These are phyloP conservation scores for Eucalyptus victrix DNA, from an alignment of 345 rosid genomes.

Conservation along the genomic window DNA sequence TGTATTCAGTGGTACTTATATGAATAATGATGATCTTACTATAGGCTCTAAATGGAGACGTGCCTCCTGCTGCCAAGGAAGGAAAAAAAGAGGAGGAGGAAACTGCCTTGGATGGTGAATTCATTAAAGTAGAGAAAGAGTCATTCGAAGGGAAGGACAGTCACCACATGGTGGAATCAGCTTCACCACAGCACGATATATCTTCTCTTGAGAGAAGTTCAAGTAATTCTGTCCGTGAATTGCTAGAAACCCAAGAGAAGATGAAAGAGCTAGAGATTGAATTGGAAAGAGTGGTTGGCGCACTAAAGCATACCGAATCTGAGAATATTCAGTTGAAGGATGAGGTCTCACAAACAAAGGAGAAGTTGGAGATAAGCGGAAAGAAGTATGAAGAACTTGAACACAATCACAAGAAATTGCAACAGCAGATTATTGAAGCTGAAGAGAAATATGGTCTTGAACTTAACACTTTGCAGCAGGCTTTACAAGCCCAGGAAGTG, in stretches of 20 bases:
- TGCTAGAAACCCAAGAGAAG: conserved; percentile 81
- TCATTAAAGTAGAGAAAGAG: conserved; percentile 93
- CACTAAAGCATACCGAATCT: conserved; percentile 58
- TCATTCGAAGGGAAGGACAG: conserved; percentile 47
- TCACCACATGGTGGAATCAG: conserved; percentile 10
- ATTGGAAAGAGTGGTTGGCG: conserved; percentile 55
- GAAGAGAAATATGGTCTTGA: conserved; percentile 51
- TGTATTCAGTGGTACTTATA: not conserved
- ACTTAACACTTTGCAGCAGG: conserved; percentile 50
- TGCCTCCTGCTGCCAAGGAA: conserved; percentile 22
- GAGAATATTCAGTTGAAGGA: conserved; percentile 46
- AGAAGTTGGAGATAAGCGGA: conserved; percentile 41
- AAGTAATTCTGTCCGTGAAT: conserved; percentile 52
- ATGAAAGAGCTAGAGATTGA: conserved; percentile 66
- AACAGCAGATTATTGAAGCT: conserved; percentile 51
- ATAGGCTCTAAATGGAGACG: conserved; percentile 45
- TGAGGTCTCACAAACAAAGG: conserved; percentile 38
- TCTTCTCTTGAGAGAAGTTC: conserved; percentile 19
- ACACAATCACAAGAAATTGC: conserved; percentile 43
- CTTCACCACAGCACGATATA: conserved; percentile 5
- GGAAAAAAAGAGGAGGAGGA: conserved; percentile 80
- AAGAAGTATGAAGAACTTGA: conserved; percentile 64
- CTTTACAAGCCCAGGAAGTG: conserved; percentile 50
- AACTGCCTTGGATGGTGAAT: conserved; percentile 58
- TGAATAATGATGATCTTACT: not conserved